These are phyloP conservation scores for Phoma sp. DNA, from an alignment of 2,329 filamentous ascomycete species.

Conservation along the genomic window DNA sequence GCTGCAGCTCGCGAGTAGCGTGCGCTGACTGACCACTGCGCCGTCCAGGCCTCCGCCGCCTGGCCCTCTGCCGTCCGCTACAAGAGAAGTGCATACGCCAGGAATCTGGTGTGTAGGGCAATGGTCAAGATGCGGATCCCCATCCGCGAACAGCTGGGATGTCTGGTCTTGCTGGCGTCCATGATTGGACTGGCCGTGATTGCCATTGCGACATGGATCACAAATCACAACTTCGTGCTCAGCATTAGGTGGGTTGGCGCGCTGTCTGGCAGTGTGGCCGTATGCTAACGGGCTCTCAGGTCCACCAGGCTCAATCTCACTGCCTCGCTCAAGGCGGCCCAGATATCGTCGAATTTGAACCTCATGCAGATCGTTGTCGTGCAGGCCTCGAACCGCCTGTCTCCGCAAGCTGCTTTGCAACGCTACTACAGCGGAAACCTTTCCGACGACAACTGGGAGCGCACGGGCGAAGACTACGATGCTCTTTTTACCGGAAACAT, in stretches of 20 bases:
- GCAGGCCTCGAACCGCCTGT: slow-evolving; percentile 69
- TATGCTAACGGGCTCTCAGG: slow-evolving; percentile 27
- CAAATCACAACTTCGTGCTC: slow-evolving; percentile 19
- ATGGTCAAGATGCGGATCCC: slow-evolving; percentile 75
- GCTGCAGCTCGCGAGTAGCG: slow-evolving; percentile 17
- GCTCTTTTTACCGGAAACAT: slow-evolving; percentile 71
- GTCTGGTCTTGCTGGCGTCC: slow-evolving; percentile 77
- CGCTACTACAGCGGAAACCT: slow-evolving; percentile 64
- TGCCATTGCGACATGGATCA: slow-evolving; percentile 72
- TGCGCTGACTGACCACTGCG: slow-evolving; percentile 25
- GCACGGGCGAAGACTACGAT: slow-evolving; percentile 68
- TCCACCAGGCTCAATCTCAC: slow-evolving; percentile 73
- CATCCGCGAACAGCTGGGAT: slow-evolving; percentile 84
- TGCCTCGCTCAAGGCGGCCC: slow-evolving; percentile 84
- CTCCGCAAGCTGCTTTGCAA: slow-evolving; percentile 59
- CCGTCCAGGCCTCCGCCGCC: slow-evolving; percentile 11
- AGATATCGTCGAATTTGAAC: slow-evolving; percentile 78
- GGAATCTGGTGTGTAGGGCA: slow-evolving; percentile 5
- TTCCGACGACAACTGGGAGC: slow-evolving; percentile 62
- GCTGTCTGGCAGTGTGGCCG: background rate
- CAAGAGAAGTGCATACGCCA: background rate
- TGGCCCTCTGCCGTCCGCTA: slow-evolving; percentile 1
- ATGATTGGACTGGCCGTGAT: slow-evolving; percentile 78
- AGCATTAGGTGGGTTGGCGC: slow-evolving; percentile 12
- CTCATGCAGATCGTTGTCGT: slow-evolving; percentile 77